These are phyloP conservation scores for Bromus sterilis DNA, from an alignment of 176 grass and related monocot species.

Conservation along the genomic window DNA sequence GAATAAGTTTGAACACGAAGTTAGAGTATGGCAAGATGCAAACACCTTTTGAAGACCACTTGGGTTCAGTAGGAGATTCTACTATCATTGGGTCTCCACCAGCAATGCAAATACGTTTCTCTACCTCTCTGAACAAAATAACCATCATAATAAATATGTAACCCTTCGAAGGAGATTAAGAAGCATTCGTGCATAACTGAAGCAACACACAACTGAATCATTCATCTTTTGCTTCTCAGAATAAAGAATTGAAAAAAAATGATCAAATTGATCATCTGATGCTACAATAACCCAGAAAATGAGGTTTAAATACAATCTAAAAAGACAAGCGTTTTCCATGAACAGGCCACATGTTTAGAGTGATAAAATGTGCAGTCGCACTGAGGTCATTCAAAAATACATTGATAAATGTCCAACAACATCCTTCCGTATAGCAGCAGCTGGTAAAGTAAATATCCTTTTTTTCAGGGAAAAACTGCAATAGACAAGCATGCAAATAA, in stretches of 20 bases:
- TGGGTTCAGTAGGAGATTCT: constrained; percentile 95
- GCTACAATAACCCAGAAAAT: background rate
- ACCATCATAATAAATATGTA: background rate
- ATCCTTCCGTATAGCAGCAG: background rate
- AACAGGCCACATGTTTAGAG: background rate
- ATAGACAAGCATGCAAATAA: background rate
- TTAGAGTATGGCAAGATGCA: background rate
- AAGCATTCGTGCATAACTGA: background rate
- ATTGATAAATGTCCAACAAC: background rate
- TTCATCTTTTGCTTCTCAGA: background rate
- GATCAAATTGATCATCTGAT: constrained; percentile 4
- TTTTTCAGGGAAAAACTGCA: background rate
- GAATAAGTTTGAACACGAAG: background rate
- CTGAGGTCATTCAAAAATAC: background rate
- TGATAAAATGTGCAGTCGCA: background rate
- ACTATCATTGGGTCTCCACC: constrained; percentile 61
- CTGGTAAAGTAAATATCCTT: background rate
- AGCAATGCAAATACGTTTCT: constrained; percentile 59
- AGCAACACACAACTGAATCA: background rate
- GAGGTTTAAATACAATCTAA: background rate
- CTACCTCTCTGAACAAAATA: constrained; percentile 43
- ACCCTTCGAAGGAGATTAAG: background rate
- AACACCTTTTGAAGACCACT: constrained; percentile 88
- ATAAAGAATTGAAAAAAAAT: background rate
- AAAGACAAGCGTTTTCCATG: background rate